These are phyloP conservation scores for Colletotrichum sp. DNA, from an alignment of 2,329 filamentous ascomycete genomes.

Conservation along the genomic window DNA sequence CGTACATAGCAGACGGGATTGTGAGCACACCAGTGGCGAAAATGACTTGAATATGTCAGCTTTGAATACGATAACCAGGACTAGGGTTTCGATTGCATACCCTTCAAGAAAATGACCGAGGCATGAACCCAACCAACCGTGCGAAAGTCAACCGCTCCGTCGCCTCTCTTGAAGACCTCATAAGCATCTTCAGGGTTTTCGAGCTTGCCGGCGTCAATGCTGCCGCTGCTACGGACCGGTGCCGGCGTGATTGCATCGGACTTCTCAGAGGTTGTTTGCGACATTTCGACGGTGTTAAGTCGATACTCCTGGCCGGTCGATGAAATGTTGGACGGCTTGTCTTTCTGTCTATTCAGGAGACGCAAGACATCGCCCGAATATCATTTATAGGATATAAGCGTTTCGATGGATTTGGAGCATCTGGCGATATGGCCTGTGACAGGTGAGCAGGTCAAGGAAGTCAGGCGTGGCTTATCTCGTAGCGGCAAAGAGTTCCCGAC, in stretches of 20 bases:
- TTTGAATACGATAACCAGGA: not conserved
- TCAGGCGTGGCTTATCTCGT: conserved; percentile 6
- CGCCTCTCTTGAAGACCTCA: conserved; percentile 50
- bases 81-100: conserved; percentile 19
- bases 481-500: conserved; percentile 6
- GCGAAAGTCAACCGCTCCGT: conserved; percentile 49
- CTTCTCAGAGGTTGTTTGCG: conserved; percentile 19
- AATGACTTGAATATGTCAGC: conserved; percentile 30
- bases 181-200: conserved; percentile 31
- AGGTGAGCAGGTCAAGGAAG: not conserved
- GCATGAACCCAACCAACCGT: conserved; percentile 53
- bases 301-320: not conserved
- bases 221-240: conserved; percentile 24
- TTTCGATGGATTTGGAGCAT: not conserved
- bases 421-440: not conserved
- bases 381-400: not conserved
- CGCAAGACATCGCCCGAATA: not conserved
- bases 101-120: conserved; percentile 51
- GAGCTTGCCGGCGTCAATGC: conserved; percentile 26
- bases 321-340: not conserved
- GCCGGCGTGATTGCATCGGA: conserved; percentile 24
- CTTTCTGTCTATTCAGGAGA: not conserved
- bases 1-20: conserved; percentile 46
- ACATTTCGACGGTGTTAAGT: not conserved
- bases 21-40: conserved; percentile 48